Evolutionary conservation across 768 basidiomycete species (phyloP).

Genomic region (Gloeostereum incarnatum): DNA sequence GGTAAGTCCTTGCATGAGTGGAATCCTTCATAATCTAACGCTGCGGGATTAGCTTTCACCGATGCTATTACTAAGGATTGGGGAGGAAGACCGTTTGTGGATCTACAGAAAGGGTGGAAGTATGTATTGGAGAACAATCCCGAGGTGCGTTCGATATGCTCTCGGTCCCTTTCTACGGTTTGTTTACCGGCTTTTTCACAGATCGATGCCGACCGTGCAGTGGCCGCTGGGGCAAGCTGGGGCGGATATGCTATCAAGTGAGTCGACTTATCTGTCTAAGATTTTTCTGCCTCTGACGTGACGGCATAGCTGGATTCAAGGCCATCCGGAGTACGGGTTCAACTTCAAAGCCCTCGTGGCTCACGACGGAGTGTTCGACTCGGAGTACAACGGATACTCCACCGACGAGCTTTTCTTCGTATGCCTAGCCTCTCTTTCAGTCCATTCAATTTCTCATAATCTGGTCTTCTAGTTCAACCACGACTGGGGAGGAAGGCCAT

Average conservation of each 20-base stretch:
- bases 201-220: slow-evolving; percentile 63
- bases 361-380: slow-evolving; percentile 89
- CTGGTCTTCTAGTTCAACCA: slow-evolving; percentile 59
- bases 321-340: slow-evolving; percentile 82
- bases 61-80: slow-evolving; percentile 74
- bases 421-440: slow-evolving; percentile 16
- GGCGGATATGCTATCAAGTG: slow-evolving; percentile 89
- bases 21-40: background rate
- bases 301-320: slow-evolving; percentile 84
- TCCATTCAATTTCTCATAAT: background rate
- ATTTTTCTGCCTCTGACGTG: slow-evolving; percentile 5
- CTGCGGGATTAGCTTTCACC: slow-evolving; percentile 58
- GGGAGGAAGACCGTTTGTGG: slow-evolving; percentile 81
- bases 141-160: slow-evolving; percentile 34
- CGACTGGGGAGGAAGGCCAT: slow-evolving; percentile 79
- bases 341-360: slow-evolving; percentile 87
- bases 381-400: slow-evolving; percentile 71
- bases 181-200: slow-evolving; percentile 14
- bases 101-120: slow-evolving; percentile 69
- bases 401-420: slow-evolving; percentile 93
- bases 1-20: slow-evolving; percentile 23
- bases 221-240: slow-evolving; percentile 77
- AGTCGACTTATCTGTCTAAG: slow-evolving; percentile 10
- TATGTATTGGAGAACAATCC: slow-evolving; percentile 57
- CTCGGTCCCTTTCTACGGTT: background rate